Evolutionary conservation across 1,139 yeast species (phyloP).

Genomic region (Blastobotrys petasosporus): DNA sequence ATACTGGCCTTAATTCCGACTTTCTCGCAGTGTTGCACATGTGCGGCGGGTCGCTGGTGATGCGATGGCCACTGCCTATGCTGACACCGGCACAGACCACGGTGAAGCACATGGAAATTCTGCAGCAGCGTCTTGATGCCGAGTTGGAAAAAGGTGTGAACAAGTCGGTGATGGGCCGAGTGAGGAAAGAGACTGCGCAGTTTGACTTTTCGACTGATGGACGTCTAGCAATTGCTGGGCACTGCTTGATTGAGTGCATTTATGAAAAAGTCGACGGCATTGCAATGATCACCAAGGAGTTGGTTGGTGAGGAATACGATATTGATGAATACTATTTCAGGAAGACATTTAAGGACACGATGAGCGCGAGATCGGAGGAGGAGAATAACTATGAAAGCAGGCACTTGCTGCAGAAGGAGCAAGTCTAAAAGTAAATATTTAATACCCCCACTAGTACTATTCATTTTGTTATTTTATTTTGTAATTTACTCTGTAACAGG

Average conservation of each 20-base stretch:
- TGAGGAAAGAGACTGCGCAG: neutral
- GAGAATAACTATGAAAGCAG: no score
- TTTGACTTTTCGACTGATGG: slow-evolving; percentile 21
- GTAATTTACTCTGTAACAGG: no score
- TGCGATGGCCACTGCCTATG: slow-evolving; percentile 28
- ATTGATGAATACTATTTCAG: slow-evolving; percentile 14
- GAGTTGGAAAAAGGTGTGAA: neutral
- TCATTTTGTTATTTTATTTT: no score
- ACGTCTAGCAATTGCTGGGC: slow-evolving; percentile 23
- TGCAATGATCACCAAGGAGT: slow-evolving; percentile 25
- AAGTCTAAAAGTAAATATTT: no score
- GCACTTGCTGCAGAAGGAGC: no score
- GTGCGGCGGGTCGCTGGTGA: slow-evolving; percentile 24
- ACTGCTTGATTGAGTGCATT: slow-evolving; percentile 24
- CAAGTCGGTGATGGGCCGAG: slow-evolving; percentile 1
- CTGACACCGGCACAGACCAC: slow-evolving; percentile 28
- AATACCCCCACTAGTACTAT: no score
- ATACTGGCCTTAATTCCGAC: slow-evolving; percentile 24
- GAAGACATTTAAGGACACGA: neutral
- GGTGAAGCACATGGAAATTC: slow-evolving; percentile 10
- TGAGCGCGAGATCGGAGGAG: no score
- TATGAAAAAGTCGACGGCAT: slow-evolving; percentile 27
- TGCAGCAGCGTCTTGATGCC: neutral
- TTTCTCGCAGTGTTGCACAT: slow-evolving; percentile 28
- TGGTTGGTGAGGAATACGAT: slow-evolving; percentile 30